Base-by-base conservation (phyloP, 2,329 filamentous ascomycete genomes). In the Beauveria caledonica region DNA sequence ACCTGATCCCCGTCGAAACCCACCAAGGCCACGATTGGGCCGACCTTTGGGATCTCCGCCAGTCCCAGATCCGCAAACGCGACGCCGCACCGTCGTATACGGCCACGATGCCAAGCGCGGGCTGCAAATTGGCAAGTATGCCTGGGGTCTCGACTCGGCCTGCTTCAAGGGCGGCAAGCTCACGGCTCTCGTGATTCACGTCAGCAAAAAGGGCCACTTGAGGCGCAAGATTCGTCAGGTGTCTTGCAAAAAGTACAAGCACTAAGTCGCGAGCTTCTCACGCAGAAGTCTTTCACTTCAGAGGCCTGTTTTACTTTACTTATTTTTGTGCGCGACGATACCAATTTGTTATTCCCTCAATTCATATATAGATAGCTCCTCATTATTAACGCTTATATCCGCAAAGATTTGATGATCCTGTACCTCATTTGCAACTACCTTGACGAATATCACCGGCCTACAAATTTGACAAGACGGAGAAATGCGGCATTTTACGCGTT, bases 71-170 rank as follows among this genome's bases (percentile, higher is more conserved):
- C 2, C 63, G 62, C 50, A 63, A 68, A 29, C 52, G 63, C 13
- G 65, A 73, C 33, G 82, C 10, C 83, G 78, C 45, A 90, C 89
- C 1, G 87, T 96, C 45, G 80, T 96, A 61, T 97, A 96, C 72
- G 92, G 92, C 5, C 93, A 97, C 70, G 90, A 97, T 70, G 84
- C 90, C 23, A 86, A 86, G 67, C 75, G 76, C 3, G 92, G 91
- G 0, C 80, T 95, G 54, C 69, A 67, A 36, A 65, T 78, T 62
- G 68, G 83, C 54, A 78, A 81, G 53, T 95, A 90, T 72, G 89
- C 87, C 4, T 90, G 92, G 68, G 94, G 94, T 0, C 77, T 97
- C 51, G 94, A 97, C 72, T 89, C 88, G 0, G 87, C 86, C 0
- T 97, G 94, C 71, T 85, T 90, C 3, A 83, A 82, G 63, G 92